A percentile compares a stretch with the other conserved stretches of the same genome.
Evolutionary conservation across 2,329 filamentous ascomycete genomes (phyloP).

Genomic region (Stagonosporopsis tanaceti): DNA sequence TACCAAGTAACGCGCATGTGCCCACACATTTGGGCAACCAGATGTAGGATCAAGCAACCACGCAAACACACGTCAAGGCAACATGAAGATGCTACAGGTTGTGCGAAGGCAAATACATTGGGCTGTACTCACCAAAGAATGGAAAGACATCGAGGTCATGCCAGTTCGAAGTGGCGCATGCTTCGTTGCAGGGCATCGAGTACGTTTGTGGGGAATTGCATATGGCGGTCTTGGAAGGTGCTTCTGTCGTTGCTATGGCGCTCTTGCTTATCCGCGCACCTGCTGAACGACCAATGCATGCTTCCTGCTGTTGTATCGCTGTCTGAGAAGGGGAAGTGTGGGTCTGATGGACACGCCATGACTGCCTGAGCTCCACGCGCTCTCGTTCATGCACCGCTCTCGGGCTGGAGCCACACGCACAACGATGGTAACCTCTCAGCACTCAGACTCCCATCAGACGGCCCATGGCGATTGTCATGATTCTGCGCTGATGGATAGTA

Average conservation of each 20-base stretch:
- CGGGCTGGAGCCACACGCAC: neutral
- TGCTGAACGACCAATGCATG: no score
- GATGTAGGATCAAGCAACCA: neutral
- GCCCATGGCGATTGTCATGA: constrained; percentile 23
- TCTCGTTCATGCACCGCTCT: neutral
- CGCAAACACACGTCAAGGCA: neutral
- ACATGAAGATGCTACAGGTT: neutral
- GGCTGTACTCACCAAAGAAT: neutral
- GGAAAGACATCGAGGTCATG: neutral
- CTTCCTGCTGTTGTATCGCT: neutral
- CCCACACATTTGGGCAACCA: neutral
- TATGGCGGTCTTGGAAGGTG: neutral
- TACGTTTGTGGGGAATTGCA: neutral
- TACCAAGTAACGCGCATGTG: neutral
- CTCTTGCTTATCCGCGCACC: neutral
- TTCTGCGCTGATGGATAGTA: constrained; percentile 13
- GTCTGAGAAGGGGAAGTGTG: neutral
- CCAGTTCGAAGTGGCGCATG: neutral
- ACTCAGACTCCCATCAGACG: constrained; percentile 13
- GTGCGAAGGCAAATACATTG: neutral
- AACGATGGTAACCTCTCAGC: constrained; percentile 7
- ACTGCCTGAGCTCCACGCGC: neutral
- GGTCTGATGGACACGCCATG: neutral
- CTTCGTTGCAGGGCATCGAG: neutral
- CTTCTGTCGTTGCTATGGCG: neutral